Evolutionary conservation across 495 filamentous ascomycete genomes (phyloP).

Genomic region (Penicillium odoratum): DNA sequence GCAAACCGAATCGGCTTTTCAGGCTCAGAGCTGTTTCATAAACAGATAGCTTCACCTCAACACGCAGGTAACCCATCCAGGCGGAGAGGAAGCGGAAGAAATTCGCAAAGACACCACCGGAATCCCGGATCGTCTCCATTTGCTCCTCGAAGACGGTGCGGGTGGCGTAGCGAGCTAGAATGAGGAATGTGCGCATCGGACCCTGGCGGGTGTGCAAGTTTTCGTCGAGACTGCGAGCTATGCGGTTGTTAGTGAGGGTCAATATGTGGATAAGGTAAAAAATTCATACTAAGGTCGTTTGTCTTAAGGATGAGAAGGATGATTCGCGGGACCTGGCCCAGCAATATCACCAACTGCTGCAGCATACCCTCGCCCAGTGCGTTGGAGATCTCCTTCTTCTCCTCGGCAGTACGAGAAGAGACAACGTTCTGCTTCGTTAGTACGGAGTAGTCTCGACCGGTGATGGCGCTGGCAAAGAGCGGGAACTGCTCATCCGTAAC

Average conservation of each 20-base stretch:
- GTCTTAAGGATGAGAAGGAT: conserved; percentile 97
- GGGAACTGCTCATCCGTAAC: conserved; percentile 91
- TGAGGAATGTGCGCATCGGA: conserved; percentile 85
- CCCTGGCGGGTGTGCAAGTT: conserved; percentile 87
- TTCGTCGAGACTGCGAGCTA: conserved; percentile 87
- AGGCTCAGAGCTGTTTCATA: conserved; percentile 57
- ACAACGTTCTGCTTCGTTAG: conserved; percentile 62
- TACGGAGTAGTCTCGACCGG: conserved; percentile 83
- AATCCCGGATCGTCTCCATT: conserved; percentile 63
- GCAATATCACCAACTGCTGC: conserved; percentile 80
- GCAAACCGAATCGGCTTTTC: conserved; percentile 41
- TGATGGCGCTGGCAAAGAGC: conserved; percentile 94
- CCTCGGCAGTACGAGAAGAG: conserved; percentile 61
- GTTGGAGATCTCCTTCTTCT: conserved; percentile 78
- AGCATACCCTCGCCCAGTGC: conserved; percentile 87
- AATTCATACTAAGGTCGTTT: conserved; percentile 80
- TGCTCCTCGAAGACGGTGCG: conserved; percentile 86
- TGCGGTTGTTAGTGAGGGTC: conserved; percentile 15
- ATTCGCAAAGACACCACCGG: conserved; percentile 60
- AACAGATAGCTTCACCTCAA: conserved; percentile 61
- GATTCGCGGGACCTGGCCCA: conserved; percentile 85
- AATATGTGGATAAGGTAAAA: not conserved
- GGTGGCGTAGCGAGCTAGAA: conserved; percentile 89
- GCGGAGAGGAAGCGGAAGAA: conserved; percentile 55
- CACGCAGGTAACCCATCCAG: conserved; percentile 58